Evolutionary conservation across 805 yeast genomes (phyloP).

Genomic region (Candida gorgasii): DNA sequence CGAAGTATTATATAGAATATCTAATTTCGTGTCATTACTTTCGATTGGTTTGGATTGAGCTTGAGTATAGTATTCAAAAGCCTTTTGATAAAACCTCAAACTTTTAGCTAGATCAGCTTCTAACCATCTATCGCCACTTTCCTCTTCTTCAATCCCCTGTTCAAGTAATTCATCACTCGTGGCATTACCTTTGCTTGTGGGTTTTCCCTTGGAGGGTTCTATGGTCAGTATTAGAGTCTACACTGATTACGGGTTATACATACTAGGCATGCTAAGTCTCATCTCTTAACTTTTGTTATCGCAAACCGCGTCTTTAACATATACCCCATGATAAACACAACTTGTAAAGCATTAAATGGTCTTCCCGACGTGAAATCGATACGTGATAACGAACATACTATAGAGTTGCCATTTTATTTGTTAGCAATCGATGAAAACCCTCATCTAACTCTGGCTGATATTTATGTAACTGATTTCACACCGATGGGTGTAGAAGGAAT

Average conservation of each 20-base stretch:
- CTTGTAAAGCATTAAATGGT: background rate
- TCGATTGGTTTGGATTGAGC: conserved; percentile 9
- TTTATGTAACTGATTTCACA: conserved; percentile 4
- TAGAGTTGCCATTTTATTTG: conserved; percentile 1
- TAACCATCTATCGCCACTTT: conserved; percentile 75
- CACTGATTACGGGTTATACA: too few species aligned
- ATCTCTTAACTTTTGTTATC: background rate
- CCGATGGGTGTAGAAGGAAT: background rate
- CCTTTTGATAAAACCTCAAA: conserved; percentile 62
- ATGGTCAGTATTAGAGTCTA: background rate
- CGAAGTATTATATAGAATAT: conserved; percentile 59
- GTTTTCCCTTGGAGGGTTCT: conserved; percentile 4
- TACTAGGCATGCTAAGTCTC: conserved; percentile 6
- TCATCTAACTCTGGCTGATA: background rate
- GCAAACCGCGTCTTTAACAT: background rate
- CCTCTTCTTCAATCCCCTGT: conserved; percentile 61
- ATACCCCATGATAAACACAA: background rate
- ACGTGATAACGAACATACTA: background rate
- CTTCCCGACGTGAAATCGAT: too few species aligned
- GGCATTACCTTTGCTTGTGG: background rate
- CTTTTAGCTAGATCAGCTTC: conserved; percentile 65
- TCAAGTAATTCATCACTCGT: conserved; percentile 48
- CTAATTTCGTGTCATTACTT: conserved; percentile 21
- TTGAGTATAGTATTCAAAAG: conserved; percentile 41
- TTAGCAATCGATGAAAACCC: conserved; percentile 1